Evolutionary conservation across 805 yeast genomes (phyloP).

Genomic region (Candida orba): DNA sequence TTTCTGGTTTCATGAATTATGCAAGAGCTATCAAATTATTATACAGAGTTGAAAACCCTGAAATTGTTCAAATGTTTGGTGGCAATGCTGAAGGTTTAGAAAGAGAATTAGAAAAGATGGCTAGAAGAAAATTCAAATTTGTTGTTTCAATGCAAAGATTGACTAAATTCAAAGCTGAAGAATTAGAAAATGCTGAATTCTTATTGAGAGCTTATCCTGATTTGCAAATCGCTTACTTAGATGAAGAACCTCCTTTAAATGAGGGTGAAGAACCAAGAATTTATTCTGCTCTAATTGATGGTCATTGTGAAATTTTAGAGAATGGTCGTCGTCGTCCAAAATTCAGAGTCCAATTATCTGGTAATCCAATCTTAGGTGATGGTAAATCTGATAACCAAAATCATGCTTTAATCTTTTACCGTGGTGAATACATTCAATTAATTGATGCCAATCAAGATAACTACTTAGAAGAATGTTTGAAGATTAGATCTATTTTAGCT

Average conservation of each 20-base stretch:
- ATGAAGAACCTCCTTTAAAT: conserved; percentile 77
- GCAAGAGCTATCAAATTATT: conserved; percentile 91
- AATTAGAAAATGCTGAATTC: conserved; percentile 73
- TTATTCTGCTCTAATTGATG: conserved; percentile 74
- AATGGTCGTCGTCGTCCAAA: conserved; percentile 72
- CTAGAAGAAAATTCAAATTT: conserved; percentile 74
- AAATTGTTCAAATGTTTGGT: conserved; percentile 95
- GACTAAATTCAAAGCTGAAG: conserved; percentile 63
- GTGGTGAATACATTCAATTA: conserved; percentile 82
- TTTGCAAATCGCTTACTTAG: conserved; percentile 85
- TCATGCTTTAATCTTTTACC: conserved; percentile 68
- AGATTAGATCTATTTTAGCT: conserved; percentile 73
- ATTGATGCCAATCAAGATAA: conserved; percentile 86
- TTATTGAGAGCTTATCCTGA: conserved; percentile 80
- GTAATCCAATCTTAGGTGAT: conserved; percentile 82
- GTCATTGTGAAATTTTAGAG: conserved; percentile 66
- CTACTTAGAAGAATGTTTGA: conserved; percentile 78
- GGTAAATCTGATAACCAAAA: conserved; percentile 87
- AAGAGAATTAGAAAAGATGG: conserved; percentile 88
- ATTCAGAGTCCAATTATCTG: conserved; percentile 71
- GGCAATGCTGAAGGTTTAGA: conserved; percentile 97
- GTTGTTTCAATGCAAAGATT: conserved; percentile 85
- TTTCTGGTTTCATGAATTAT: conserved; percentile 97
- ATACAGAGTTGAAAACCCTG: conserved; percentile 92
- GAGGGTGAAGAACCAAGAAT: conserved; percentile 67